Evolutionary conservation across 371 early-diverging fungal species (phyloP).

Genomic region (Mortierella sp.): DNA sequence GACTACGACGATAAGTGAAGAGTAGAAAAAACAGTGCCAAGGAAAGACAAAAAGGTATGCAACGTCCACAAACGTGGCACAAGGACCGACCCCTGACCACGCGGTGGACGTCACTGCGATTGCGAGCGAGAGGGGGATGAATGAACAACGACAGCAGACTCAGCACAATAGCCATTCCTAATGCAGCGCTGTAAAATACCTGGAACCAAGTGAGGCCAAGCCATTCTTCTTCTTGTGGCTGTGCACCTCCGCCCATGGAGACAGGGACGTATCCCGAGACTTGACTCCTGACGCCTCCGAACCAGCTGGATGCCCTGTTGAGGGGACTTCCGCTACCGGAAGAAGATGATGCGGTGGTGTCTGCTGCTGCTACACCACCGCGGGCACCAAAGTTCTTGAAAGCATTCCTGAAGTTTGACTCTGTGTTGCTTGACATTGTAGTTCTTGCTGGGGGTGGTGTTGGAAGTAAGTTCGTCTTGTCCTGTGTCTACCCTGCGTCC

Average conservation of each 20-base stretch:
- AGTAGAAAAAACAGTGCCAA: not conserved
- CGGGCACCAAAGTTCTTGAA: constrained; percentile 57
- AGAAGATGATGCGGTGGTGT: constrained; percentile 13
- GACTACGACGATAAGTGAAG: not conserved
- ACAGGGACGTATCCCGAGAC: constrained; percentile 52
- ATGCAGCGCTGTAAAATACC: constrained; percentile 16
- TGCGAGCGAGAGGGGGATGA: not conserved
- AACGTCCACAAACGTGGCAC: not conserved
- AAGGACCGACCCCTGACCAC: not conserved
- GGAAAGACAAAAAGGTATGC: not conserved
- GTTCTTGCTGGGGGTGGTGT: not conserved
- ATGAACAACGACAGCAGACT: not conserved
- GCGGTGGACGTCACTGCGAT: not conserved
- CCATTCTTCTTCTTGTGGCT: constrained; percentile 48
- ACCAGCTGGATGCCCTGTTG: constrained; percentile 40
- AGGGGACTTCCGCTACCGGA: constrained; percentile 16
- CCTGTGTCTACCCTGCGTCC: not conserved
- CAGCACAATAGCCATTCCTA: not conserved
- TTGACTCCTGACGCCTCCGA: constrained; percentile 46
- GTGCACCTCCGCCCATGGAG: constrained; percentile 39
- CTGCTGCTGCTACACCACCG: constrained; percentile 39
- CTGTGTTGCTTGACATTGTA: constrained; percentile 47
- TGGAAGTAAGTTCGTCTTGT: not conserved
- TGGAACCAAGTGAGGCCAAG: constrained; percentile 54
- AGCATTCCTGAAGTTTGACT: constrained; percentile 54